Base-by-base conservation (phyloP, 164 flowering plant genomes). In the Protea cynaroides region DNA sequence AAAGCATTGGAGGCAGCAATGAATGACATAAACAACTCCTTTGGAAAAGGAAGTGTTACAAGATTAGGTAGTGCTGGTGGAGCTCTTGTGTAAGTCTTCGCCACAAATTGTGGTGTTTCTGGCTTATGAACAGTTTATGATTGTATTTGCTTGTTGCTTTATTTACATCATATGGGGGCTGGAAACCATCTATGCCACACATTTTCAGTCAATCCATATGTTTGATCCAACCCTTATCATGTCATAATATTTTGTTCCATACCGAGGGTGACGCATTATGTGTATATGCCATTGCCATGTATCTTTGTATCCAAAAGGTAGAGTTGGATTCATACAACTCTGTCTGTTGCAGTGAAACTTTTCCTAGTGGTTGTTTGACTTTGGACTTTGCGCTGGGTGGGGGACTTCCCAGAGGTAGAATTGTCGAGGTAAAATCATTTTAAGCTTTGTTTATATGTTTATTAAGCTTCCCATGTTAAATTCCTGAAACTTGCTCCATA, bases 11-110 rank as follows among this genome's bases (percentile, higher is more conserved):
- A 94, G 58, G 96, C 96, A 62, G 99, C 97, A 21, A 94, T 94
- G 95, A 83, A 83, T 70, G 99, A 91, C 75, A 94, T 94, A 72
- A 94, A 94, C 56, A 85, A 62, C 66, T 87, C 99, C 18, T 94
- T 91, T 79, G 99, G 99, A 25, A 94, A 88, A 74, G 99, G 99
- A 75, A 94, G 97, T 65, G 97, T 94, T 52, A 94, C 97, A 37
- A 86, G 99, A 81, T 78, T 94, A 70, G 99, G 99, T 62, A 94
- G 99, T 81, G 92, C 92, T 56, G 99, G 99, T 63, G 99, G 97
- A 72, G 97, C 99, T 65, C 75, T 91, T 14, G 99, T 94, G 99
- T 94, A 84, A 36, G 95, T 66, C 57, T 15, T 4, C 4, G 34
- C 34, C 34, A 29, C 34, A n/a, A n/a, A n/a, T n/a, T n/a, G n/a